Percentiles rank a stretch among this genome's conserved stretches.
Conservation (phyloP, 768 basidiomycete species). For the Crucibulum laeve region DNA sequence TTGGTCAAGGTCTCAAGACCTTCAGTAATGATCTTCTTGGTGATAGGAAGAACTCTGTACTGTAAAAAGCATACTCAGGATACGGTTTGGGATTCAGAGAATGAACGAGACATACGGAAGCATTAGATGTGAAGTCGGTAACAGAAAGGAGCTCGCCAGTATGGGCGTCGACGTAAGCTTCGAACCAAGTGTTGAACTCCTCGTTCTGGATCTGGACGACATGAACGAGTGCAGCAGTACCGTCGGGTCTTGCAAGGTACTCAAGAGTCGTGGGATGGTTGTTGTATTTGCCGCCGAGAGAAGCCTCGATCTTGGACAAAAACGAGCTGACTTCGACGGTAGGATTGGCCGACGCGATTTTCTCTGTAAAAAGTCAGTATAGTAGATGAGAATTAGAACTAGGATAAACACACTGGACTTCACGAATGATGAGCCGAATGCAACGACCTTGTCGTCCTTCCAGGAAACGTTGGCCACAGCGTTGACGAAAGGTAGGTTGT, state of each 20-base stretch:
- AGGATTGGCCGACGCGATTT: slow-evolving; percentile 30
- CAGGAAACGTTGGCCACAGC: slow-evolving; percentile 31
- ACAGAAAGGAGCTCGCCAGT: slow-evolving; percentile 45
- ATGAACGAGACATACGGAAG: slow-evolving; percentile 31
- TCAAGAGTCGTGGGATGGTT: slow-evolving; percentile 31
- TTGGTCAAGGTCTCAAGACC: slow-evolving; percentile 46
- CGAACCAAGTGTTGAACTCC: slow-evolving; percentile 39
- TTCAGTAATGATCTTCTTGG: slow-evolving; percentile 43
- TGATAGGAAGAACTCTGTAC: slow-evolving; percentile 46
- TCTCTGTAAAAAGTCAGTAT: slow-evolving; percentile 27
- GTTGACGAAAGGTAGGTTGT: slow-evolving; percentile 26
- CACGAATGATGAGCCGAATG: slow-evolving; percentile 27
- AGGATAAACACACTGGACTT: slow-evolving; percentile 27
- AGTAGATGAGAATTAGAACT: slow-evolving; percentile 42
- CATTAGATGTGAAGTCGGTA: slow-evolving; percentile 46
- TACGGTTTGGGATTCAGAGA: background rate
- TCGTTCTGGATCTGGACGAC: slow-evolving; percentile 30
- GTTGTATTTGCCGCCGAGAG: slow-evolving; percentile 36
- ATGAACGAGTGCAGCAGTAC: slow-evolving; percentile 32
- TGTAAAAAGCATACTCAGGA: slow-evolving; percentile 5
- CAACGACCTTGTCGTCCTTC: slow-evolving; percentile 20
- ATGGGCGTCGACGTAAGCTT: slow-evolving; percentile 57
- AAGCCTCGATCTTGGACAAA: slow-evolving; percentile 30
- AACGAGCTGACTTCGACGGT: slow-evolving; percentile 27
- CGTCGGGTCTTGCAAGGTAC: slow-evolving; percentile 35